Base-by-base conservation (phyloP, 1,284 basidiomycete species). In the Naganishia sp. region DNA sequence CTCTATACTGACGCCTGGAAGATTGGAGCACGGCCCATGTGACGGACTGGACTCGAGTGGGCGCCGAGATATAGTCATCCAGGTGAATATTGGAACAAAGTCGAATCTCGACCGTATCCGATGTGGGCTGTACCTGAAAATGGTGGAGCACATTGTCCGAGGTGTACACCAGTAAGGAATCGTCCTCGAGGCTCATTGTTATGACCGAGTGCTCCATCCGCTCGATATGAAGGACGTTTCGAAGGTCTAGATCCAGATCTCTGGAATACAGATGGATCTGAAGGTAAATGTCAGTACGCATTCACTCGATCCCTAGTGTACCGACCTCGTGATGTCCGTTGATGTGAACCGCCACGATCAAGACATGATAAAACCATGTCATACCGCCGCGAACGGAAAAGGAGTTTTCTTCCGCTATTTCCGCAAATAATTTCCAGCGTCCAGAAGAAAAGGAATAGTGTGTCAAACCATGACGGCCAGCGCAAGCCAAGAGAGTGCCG, bases 1-100 rank as follows among this genome's bases (percentile, higher is more conserved):
- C 17, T 39, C 15, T 6, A 47, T 13, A 81, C 88, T 73, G 73
- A 93, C 93, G 88, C 79, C 95, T 97, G 76, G 99, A 94, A 10
- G 89, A 87, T 67, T 84, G 84, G 0, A 96, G 95, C 55, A 99
- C 90, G 85, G 99, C 89, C 96, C 96, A 99, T 77, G 94, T 96
- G 75, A 99, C 81, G 60, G 91, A 92, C 69, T 94, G 82, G 1
- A 99, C 95, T 10, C 91, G 85, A 31, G 84, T 85, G 0, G 96
- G 94, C 15, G 88, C 86, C 23, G 87, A 86, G 52, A 99, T 90
- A 53, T 99, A 90, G 0, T 95, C 96, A 65, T 86, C 86, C 74
- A 99, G 98, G 17, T 89, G 90, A 74, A 99, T 99, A 72, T 90
- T 96, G 15, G 95, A 95, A 76, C 95, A 98, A 4, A 93, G 79